Base-by-base conservation (phyloP, 257 asterid species). In the Solanum tarapatanum region DNA sequence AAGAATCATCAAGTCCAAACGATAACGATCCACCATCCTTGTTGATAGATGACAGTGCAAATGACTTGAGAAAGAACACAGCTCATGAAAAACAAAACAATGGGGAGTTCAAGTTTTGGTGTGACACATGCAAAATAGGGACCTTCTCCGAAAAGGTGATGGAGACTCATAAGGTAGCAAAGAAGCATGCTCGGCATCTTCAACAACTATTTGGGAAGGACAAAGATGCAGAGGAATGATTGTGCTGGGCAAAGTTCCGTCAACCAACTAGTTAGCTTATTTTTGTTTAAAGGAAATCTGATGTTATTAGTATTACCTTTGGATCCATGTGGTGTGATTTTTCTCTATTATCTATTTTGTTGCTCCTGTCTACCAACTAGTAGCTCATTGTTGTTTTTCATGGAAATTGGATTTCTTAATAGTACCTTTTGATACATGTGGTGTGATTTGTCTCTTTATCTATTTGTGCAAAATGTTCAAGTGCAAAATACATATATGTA, bases 81-180 rank as follows among this genome's bases (percentile, higher is more conserved):
- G 7, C 37, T n/a, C 76, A 21, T 2, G 82, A 73, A 16, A 77
- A 85, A 36, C 23, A 39, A 6, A 84, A 51, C 70, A 89, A 86
- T 87, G 84, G 37, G 23, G 10, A 6, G 5, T 77, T 2, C 24
- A 89, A 2, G 69, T 89, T 88, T 87, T 93, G 94, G 95, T 94
- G 98, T 45, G 92, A 93, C 85, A 72, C 90, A 66, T 93, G 98
- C 91, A 80, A 88, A 87, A 86, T 92, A 33, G 90, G 91, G 23
- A 88, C 89, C 12, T 32, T 11, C 48, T 39, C 87, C 45, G n/a
- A 9, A 28, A 87, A 72, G 14, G 91, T 55, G 28, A 86, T 91
- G 92, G 85, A 89, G 26, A 51, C 6, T 19, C 96, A 95, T 86
- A 58, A 16, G 37, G 77, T 30, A 11, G 96, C 95, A 74, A 95